Base-by-base conservation (phyloP, 2,329 filamentous ascomycete species). In the Xylaria sp. region DNA sequence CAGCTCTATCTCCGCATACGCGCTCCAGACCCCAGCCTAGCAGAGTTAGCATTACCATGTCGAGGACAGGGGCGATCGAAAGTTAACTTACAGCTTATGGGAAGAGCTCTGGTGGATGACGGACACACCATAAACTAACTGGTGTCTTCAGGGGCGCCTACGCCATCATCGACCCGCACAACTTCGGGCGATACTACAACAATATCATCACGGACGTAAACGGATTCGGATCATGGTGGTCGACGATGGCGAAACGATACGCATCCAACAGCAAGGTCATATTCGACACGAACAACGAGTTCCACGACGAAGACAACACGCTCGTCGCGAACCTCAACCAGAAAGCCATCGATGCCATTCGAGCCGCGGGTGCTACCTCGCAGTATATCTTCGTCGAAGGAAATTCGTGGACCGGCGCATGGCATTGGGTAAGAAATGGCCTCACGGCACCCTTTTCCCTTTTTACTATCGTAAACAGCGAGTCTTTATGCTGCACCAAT, bases 11-110 rank as follows among this genome's bases (percentile, higher is more conserved):
- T 93, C 91, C 55, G 94, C 90, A 81, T 94, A 98, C 56, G 91
- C 89, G 49, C 94, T 90, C 94, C 94, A 99, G 78, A 97, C 88
- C 71, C 97, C 93, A 69, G 93, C 94, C 96, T 98, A 75, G 1
- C 33, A n/a, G 55, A 43, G 74, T 86, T 76, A 85, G 82, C 72
- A 62, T 71, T n/a, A 28, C 8, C 33, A 58, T 54, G n/a, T 15
- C 52, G n/a, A 10, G 13, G 33, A 57, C 39, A 10, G 20, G 25
- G 25, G 18, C 12, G 48, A 36, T 39, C 20, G 3, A 55, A 66
- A 28, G 6, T 28, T 41, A 64, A 89, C 95, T 88, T 89, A 98
- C 96, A 75, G 94, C 91, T 79, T 94, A 91, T 2, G 96, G 97
- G 76, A 98, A 98, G 31, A 95, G 85, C 72, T 55, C 20, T 28